Evolutionary conservation across 805 yeast species (phyloP).

Genomic region (Wickerhamiella domercqiae): DNA sequence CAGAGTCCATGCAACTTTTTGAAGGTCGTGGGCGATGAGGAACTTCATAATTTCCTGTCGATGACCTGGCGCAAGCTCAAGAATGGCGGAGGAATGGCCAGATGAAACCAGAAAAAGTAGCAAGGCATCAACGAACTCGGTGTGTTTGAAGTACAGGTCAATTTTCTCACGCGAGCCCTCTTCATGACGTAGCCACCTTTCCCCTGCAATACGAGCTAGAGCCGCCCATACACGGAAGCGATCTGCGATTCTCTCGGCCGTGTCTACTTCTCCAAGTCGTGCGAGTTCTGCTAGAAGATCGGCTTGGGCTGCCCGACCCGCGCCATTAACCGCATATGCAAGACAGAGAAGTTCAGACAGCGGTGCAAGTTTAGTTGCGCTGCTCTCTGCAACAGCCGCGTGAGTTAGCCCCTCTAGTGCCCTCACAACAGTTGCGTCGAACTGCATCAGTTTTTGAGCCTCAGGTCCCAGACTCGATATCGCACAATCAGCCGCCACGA

Average conservation of each 20-base stretch:
- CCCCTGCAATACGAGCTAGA: constrained; percentile 40
- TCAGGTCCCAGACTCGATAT: not conserved
- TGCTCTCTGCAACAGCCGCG: constrained; percentile 11
- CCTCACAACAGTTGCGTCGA: not conserved
- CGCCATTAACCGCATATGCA: constrained; percentile 12
- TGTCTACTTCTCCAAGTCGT: constrained; percentile 21
- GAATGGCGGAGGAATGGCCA: constrained; percentile 3
- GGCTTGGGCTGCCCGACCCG: constrained; percentile 14
- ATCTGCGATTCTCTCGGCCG: constrained; percentile 49
- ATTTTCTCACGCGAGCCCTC: not conserved
- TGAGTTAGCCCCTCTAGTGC: constrained; percentile 11
- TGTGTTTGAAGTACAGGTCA: not conserved
- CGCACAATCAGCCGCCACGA: not conserved
- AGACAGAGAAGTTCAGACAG: constrained; percentile 32
- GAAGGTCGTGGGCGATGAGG: constrained; percentile 4
- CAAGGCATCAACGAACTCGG: constrained; percentile 3
- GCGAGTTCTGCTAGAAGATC: constrained; percentile 33
- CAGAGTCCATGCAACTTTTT: constrained; percentile 12
- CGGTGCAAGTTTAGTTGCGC: constrained; percentile 21
- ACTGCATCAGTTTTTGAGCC: not conserved
- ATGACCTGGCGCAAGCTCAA: constrained; percentile 5
- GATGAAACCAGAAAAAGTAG: constrained; percentile 6
- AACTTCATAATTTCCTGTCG: constrained; percentile 6
- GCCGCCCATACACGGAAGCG: constrained; percentile 50
- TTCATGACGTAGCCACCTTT: constrained; percentile 23